phyloP scores from a whole-genome alignment of 1,284 basidiomycete species.

The Mycena citricolor region DNA sequence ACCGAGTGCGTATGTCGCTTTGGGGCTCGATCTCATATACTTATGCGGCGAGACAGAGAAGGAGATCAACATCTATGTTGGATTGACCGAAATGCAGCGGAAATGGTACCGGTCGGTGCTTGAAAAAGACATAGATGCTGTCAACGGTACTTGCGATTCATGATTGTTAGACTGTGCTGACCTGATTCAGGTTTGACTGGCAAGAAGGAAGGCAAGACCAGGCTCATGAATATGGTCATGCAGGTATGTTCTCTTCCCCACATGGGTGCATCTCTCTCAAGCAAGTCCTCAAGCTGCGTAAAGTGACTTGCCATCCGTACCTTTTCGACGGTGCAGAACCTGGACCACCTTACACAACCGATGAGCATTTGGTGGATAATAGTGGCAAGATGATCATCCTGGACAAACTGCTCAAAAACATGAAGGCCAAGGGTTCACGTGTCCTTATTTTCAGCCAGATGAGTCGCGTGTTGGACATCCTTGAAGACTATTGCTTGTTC shows the following conservation, averaged over 20 bases:
- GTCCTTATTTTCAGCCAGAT: constrained; percentile 99
- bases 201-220: constrained; percentile 98
- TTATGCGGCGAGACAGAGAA: constrained; percentile 63
- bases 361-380: constrained; percentile 94
- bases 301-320: constrained; percentile 84
- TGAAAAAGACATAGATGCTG: constrained; percentile 99
- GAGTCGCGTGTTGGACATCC: constrained; percentile 92
- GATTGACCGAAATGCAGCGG: constrained; percentile 96
- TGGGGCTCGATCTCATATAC: neutral
- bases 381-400: constrained; percentile 98
- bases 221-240: constrained; percentile 99
- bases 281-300: constrained; percentile 52
- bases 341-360: constrained; percentile 97
- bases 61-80: constrained; percentile 99
- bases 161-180: too few species aligned
- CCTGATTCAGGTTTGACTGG: constrained; percentile 68
- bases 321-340: constrained; percentile 93
- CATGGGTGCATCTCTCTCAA: neutral
- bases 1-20: constrained; percentile 61
- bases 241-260: constrained; percentile 60
- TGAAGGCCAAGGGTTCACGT: constrained; percentile 93
- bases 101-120: constrained; percentile 97
- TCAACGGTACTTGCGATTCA: constrained; percentile 88
- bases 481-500: constrained; percentile 98
- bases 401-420: constrained; percentile 86